Evolutionary conservation across 208 protist species (phyloP).

Genomic region (Strigomonas culicis): DNA sequence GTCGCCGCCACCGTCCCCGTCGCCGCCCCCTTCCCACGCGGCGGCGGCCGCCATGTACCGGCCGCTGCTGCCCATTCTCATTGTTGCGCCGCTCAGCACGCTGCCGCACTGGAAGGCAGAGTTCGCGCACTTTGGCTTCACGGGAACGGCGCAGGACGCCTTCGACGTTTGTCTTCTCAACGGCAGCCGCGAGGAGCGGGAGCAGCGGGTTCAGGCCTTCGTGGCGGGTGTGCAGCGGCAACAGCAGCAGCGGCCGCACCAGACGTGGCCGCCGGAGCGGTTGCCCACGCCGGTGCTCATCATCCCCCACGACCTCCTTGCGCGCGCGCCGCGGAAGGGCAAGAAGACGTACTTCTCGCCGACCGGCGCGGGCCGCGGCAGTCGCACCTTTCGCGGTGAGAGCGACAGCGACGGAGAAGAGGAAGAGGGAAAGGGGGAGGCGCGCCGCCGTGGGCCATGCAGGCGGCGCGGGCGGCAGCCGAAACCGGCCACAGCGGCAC

Average conservation of each 20-base stretch:
- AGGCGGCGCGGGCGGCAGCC: too few species aligned
- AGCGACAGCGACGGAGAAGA: too few species aligned
- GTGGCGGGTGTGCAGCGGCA: slow-evolving; percentile 16
- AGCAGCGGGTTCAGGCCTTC: slow-evolving; percentile 22
- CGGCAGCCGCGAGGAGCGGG: slow-evolving; percentile 29
- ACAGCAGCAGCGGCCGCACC: background rate
- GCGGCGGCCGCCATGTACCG: background rate
- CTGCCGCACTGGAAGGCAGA: slow-evolving; percentile 48
- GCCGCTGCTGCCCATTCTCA: slow-evolving; percentile 25
- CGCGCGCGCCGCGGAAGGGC: slow-evolving; percentile 12
- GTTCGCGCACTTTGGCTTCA: slow-evolving; percentile 34
- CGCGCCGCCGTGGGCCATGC: too few species aligned
- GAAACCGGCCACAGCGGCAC: too few species aligned
- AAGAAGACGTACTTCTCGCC: background rate
- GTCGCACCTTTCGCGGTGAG: too few species aligned
- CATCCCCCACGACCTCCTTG: slow-evolving; percentile 45
- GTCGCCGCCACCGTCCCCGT: too few species aligned
- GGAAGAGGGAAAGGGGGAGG: too few species aligned
- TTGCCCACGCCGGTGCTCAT: slow-evolving; percentile 31
- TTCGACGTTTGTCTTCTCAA: slow-evolving; percentile 43
- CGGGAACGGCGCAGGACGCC: slow-evolving; percentile 4
- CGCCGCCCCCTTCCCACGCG: too few species aligned
- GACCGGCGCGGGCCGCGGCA: background rate
- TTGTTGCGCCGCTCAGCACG: slow-evolving; percentile 48
- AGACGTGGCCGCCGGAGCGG: background rate